Percentiles rank a stretch among this genome's conserved stretches.
phyloP scores from a whole-genome alignment of 768 basidiomycete species.

The Mycena maculata region DNA sequence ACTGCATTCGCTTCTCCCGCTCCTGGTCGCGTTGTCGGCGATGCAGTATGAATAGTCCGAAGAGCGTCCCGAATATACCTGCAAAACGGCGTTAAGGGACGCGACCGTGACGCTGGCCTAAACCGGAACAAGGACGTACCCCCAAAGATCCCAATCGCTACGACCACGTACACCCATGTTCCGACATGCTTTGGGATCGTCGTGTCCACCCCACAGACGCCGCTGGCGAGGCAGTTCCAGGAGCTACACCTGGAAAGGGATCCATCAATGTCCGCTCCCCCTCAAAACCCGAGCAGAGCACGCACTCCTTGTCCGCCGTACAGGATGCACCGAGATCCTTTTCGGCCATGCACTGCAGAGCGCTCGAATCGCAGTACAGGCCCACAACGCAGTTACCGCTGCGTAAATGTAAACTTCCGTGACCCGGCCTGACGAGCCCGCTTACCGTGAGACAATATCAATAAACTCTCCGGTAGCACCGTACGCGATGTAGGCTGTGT shows the following conservation, averaged over 20 bases:
- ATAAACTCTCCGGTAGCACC: constrained; percentile 69
- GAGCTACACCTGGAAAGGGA: constrained; percentile 70
- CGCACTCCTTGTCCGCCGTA: constrained; percentile 62
- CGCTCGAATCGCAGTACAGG: constrained; percentile 78
- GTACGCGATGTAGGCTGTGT: constrained; percentile 83
- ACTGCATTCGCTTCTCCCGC: constrained; percentile 86
- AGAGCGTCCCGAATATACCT: constrained; percentile 83
- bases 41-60: constrained; percentile 77
- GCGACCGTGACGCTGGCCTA: not conserved
- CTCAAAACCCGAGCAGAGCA: constrained; percentile 5
- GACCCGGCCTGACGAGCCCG: not conserved
- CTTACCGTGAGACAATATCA: constrained; percentile 84
- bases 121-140: constrained; percentile 59
- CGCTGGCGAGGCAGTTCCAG: constrained; percentile 75
- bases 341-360: constrained; percentile 66
- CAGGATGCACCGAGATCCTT: constrained; percentile 72
- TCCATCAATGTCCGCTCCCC: not conserved
- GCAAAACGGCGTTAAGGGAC: not conserved
- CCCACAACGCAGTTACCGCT: constrained; percentile 82
- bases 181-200: constrained; percentile 72
- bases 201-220: constrained; percentile 71
- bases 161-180: constrained; percentile 77
- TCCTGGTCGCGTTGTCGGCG: constrained; percentile 78
- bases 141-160: constrained; percentile 76
- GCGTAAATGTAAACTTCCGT: constrained; percentile 6